These are phyloP conservation scores for Eragrostis tef DNA, from an alignment of 202 grass and related monocot species.

Conservation along the genomic window DNA sequence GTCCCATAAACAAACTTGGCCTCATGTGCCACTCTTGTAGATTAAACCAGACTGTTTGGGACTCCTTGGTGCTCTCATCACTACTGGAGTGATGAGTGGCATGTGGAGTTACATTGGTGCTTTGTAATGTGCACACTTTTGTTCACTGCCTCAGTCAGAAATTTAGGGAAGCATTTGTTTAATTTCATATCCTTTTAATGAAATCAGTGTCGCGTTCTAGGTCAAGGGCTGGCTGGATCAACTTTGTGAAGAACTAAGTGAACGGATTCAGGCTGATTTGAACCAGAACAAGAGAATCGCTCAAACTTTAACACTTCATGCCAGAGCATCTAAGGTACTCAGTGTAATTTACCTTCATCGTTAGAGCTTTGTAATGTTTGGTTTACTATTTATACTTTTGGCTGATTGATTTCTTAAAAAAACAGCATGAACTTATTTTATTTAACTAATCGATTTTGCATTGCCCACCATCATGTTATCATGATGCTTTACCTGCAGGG, in stretches of 20 bases:
- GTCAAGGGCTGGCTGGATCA: conserved; percentile 84
- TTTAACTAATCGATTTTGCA: not conserved
- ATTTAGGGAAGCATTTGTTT: not conserved
- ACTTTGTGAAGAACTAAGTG: conserved; percentile 90
- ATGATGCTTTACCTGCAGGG: conserved; percentile 44
- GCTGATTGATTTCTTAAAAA: conserved; percentile 1
- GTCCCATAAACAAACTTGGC: not conserved
- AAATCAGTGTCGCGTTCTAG: conserved; percentile 45
- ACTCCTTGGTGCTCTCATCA: not conserved
- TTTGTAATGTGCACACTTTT: not conserved
- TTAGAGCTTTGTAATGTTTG: not conserved
- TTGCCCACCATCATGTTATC: not conserved
- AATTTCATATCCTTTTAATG: conserved; percentile 17
- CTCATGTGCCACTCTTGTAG: conserved; percentile 18
- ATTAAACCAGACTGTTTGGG: conserved; percentile 16
- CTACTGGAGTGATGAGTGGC: conserved; percentile 21
- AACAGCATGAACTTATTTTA: not conserved
- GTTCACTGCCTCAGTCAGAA: not conserved
- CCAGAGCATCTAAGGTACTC: conserved; percentile 80
- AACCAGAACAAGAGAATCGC: conserved; percentile 83
- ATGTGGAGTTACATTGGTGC: conserved; percentile 6
- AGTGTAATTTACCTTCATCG: not conserved
- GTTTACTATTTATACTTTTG: conserved; percentile 11
- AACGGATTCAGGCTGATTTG: conserved; percentile 82
- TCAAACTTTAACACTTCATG: conserved; percentile 80